Percentiles rank a stretch among this genome's conserved stretches.
phyloP scores from a whole-genome alignment of 192 early-diverging fungal species.

The Linnemannia hyalina region DNA sequence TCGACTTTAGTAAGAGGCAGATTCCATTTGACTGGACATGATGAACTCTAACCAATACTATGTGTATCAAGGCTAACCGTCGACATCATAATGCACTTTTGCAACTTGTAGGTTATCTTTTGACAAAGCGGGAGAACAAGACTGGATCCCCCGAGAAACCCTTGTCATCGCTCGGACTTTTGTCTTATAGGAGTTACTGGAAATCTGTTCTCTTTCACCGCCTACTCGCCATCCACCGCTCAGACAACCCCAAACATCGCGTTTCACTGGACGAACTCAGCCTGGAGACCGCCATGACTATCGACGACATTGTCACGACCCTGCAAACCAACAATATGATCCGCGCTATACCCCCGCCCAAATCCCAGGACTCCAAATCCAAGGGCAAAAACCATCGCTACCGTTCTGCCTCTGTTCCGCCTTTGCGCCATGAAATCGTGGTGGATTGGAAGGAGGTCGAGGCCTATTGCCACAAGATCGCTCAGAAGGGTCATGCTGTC shows the following conservation, averaged over 20 bases:
- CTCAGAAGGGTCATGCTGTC: conserved; percentile 63
- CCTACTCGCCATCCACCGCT: conserved; percentile 61
- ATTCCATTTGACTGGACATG: background rate
- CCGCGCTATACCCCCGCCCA: conserved; percentile 42
- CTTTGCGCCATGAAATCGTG: conserved; percentile 60
- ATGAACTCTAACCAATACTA: background rate
- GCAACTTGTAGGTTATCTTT: conserved; percentile 72
- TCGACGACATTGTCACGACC: conserved; percentile 86
- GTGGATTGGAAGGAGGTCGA: conserved; percentile 61
- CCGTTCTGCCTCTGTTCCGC: conserved; percentile 29
- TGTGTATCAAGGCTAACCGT: background rate
- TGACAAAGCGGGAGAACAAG: conserved; percentile 81
- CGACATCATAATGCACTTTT: background rate
- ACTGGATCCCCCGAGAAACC: conserved; percentile 93
- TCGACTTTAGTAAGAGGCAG: conserved; percentile 82
- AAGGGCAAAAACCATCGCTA: conserved; percentile 34
- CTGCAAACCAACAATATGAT: conserved; percentile 72
- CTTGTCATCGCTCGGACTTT: conserved; percentile 88
- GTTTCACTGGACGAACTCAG: conserved; percentile 70
- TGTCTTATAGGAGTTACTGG: conserved; percentile 94
- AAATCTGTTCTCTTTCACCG: conserved; percentile 77
- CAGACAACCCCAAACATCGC: conserved; percentile 31
- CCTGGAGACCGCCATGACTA: conserved; percentile 77
- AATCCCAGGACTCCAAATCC: conserved; percentile 35
- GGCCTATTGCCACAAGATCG: conserved; percentile 60